These are phyloP conservation scores for Pleurotus cornucopiae DNA, from an alignment of 768 basidiomycete genomes.

Conservation along the genomic window DNA sequence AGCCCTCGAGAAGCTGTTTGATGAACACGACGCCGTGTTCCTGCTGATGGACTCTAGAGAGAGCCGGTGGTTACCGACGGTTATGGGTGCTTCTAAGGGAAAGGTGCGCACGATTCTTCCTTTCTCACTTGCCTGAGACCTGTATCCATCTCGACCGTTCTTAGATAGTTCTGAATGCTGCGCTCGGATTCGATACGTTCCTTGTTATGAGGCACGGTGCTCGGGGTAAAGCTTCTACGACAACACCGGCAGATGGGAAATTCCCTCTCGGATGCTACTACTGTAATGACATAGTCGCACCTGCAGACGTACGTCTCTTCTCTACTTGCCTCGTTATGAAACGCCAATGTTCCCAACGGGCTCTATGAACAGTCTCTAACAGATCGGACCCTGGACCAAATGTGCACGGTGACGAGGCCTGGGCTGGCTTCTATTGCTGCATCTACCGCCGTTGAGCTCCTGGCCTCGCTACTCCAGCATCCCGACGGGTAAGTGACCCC, in stretches of 20 bases:
- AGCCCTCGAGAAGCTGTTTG: conserved; percentile 72
- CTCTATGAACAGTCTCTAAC: conserved; percentile 42
- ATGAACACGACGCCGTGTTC: conserved; percentile 86
- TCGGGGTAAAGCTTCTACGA: conserved; percentile 30
- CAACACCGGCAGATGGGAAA: conserved; percentile 18
- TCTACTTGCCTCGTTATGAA: conserved; percentile 16
- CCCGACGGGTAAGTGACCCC: conserved; percentile 63
- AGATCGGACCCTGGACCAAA: conserved; percentile 94
- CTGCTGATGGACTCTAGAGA: conserved; percentile 98
- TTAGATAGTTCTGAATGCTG: conserved; percentile 90
- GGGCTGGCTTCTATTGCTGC: conserved; percentile 92
- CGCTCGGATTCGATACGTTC: conserved; percentile 93
- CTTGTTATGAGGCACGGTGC: conserved; percentile 96
- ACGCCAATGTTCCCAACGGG: too few relatives aligned
- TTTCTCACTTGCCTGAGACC: too few relatives aligned
- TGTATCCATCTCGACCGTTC: neutral
- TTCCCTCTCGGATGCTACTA: conserved; percentile 86
- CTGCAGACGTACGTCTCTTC: conserved; percentile 68
- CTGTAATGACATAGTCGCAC: conserved; percentile 97
- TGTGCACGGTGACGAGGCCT: conserved; percentile 98
- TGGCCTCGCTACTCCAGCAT: conserved; percentile 87
- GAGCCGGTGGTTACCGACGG: conserved; percentile 93
- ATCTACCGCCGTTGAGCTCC: conserved; percentile 88
- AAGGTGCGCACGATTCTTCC: conserved; percentile 48
- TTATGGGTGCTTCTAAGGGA: conserved; percentile 77